phyloP scores from a whole-genome alignment of 768 basidiomycete genomes.

The Trametes cinnabarina region DNA sequence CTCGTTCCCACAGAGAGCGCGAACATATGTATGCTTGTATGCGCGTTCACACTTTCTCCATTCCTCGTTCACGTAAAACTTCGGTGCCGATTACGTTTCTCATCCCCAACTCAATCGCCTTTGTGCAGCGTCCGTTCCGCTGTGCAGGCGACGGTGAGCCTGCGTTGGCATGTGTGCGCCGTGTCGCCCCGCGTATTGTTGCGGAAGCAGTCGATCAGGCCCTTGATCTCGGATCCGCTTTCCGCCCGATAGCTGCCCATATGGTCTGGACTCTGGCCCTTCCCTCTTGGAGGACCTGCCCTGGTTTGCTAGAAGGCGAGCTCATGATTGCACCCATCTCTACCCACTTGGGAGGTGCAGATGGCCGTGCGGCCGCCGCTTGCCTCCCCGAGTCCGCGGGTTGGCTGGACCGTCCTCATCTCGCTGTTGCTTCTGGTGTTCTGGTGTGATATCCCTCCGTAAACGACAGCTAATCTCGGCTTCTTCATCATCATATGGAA shows the following conservation, averaged over 20 bases:
- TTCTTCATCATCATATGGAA: too few relatives aligned
- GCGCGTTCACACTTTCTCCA: neutral
- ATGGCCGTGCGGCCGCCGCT: neutral
- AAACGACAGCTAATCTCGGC: neutral
- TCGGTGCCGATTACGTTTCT: neutral
- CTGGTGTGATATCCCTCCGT: neutral
- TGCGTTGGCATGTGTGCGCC: neutral
- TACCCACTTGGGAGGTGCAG: neutral
- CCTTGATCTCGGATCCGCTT: constrained; percentile 9
- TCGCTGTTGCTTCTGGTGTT: neutral
- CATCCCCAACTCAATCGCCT: constrained; percentile 1
- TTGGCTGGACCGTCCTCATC: neutral
- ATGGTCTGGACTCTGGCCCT: constrained; percentile 1
- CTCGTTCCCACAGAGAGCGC: neutral
- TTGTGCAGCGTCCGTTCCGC: neutral
- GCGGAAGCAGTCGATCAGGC: constrained; percentile 9
- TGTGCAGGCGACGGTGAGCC: neutral
- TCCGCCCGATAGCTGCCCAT: neutral
- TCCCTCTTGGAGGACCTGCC: too few relatives aligned
- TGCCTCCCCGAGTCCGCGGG: neutral
- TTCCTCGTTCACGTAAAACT: neutral
- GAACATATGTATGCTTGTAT: constrained; percentile 8
- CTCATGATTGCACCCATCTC: neutral
- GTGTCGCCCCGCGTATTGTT: neutral
- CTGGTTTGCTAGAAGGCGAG: neutral